phyloP scores from a whole-genome alignment of 1,284 basidiomycete species.

The Pyrrhoderma noxium region DNA sequence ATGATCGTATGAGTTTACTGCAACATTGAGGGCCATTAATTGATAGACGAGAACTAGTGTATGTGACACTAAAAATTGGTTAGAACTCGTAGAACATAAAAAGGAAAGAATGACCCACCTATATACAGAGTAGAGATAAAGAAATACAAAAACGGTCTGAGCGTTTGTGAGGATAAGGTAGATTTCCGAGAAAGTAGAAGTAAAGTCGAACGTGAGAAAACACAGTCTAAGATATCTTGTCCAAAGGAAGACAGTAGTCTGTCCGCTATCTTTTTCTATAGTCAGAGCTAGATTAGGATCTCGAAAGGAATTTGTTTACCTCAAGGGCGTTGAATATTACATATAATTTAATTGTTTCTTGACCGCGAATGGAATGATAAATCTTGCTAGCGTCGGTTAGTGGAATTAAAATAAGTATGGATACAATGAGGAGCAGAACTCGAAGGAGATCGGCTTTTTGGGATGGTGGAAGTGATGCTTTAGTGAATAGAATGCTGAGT shows the following conservation, averaged over 20 bases:
- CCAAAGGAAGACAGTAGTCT: slow-evolving; percentile 94
- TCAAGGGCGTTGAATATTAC: slow-evolving; percentile 98
- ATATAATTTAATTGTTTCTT: slow-evolving; percentile 97
- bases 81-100: neutral
- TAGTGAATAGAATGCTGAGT: slow-evolving; percentile 43
- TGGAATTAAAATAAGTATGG: slow-evolving; percentile 70
- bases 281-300: slow-evolving; percentile 8
- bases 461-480: slow-evolving; percentile 64
- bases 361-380: slow-evolving; percentile 97
- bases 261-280: slow-evolving; percentile 75
- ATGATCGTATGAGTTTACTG: slow-evolving; percentile 98
- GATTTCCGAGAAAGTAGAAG: slow-evolving; percentile 61
- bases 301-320: slow-evolving; percentile 41
- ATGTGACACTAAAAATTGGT: slow-evolving; percentile 60
- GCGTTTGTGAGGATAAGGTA: slow-evolving; percentile 50
- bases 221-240: slow-evolving; percentile 93
- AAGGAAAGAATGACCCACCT: slow-evolving; percentile 42
- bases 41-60: slow-evolving; percentile 97
- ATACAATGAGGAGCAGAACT: slow-evolving; percentile 67
- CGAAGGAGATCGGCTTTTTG: slow-evolving; percentile 91
- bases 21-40: slow-evolving; percentile 92
- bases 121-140: slow-evolving; percentile 78
- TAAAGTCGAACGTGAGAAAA: slow-evolving; percentile 90
- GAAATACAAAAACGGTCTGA: slow-evolving; percentile 84
- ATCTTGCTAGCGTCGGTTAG: slow-evolving; percentile 97